Percentiles rank a stretch among this genome's conserved stretches.
Evolutionary conservation across 352 stramenopile species (phyloP).

Genomic region (Phytopythium sindhum): DNA sequence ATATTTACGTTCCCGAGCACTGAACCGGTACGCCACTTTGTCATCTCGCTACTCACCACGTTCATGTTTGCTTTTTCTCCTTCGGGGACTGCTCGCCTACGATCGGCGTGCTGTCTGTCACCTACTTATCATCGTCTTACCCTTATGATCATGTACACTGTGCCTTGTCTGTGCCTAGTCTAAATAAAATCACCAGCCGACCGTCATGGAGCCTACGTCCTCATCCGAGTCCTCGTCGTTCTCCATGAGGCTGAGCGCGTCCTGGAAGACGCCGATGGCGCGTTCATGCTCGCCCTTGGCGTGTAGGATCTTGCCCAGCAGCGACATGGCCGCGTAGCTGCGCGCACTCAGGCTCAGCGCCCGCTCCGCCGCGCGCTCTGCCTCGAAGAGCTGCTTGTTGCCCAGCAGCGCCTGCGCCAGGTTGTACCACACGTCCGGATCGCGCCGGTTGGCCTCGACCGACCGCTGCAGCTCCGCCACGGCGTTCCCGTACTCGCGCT

Average conservation of each 20-base stretch:
- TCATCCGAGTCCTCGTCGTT: slow-evolving; percentile 67
- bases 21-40: background rate
- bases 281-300: slow-evolving; percentile 73
- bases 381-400: slow-evolving; percentile 53
- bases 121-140: background rate
- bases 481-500: slow-evolving; percentile 52
- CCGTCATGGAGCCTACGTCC: slow-evolving; percentile 73
- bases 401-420: slow-evolving; percentile 61
- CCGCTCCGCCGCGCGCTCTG: slow-evolving; percentile 58
- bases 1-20: background rate
- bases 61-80: background rate
- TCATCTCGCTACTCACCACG: background rate
- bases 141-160: background rate
- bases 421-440: slow-evolving; percentile 76
- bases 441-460: slow-evolving; percentile 53
- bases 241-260: slow-evolving; percentile 70
- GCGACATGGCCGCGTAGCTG: slow-evolving; percentile 66
- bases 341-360: slow-evolving; percentile 46
- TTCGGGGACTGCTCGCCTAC: background rate
- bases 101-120: background rate
- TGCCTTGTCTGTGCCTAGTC: slow-evolving; percentile 1
- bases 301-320: slow-evolving; percentile 83
- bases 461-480: slow-evolving; percentile 73
- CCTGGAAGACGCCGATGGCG: slow-evolving; percentile 72
- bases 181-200: slow-evolving; percentile 54